Conservation (phyloP, 352 stramenopile species). For the Elongisporangium prolatum region DNA sequence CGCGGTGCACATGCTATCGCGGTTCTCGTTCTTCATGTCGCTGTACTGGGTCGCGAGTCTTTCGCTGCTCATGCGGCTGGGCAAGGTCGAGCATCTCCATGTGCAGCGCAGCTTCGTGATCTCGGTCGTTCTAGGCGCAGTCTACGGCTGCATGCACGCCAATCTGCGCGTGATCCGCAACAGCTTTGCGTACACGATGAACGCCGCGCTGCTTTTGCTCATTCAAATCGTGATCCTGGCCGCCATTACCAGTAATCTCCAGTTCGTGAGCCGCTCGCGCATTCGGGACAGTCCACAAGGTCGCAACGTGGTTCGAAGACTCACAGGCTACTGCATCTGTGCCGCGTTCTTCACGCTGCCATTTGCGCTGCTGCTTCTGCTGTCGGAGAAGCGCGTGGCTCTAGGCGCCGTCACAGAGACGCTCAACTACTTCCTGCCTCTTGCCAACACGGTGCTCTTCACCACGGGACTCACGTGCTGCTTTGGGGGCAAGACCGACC, state of each 20-base stretch:
- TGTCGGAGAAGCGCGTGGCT: conserved; percentile 14
- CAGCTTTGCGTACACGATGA: conserved; percentile 30
- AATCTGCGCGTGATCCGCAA: conserved; percentile 23
- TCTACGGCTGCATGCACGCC: conserved; percentile 55
- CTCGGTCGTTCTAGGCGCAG: conserved; percentile 34
- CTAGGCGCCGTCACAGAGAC: conserved; percentile 46
- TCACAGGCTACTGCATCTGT: conserved; percentile 54
- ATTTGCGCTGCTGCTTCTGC: conserved; percentile 36
- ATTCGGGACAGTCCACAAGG: conserved; percentile 49
- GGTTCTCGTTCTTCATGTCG: conserved; percentile 73
- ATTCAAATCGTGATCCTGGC: conserved; percentile 41
- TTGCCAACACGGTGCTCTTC: conserved; percentile 64
- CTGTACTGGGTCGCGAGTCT: conserved; percentile 68
- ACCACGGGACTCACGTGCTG: conserved; percentile 56
- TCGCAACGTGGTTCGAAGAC: conserved; percentile 48
- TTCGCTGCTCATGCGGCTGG: conserved; percentile 63
- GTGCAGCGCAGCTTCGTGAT: conserved; percentile 39
- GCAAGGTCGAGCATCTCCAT: conserved; percentile 49
- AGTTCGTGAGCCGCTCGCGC: conserved; percentile 35
- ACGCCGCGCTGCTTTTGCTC: conserved; percentile 31
- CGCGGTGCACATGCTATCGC: conserved; percentile 34
- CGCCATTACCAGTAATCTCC: conserved; percentile 46
- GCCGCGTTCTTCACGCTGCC: conserved; percentile 45
- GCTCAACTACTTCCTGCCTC: conserved; percentile 48
- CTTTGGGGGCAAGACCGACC: conserved; percentile 9